Base-by-base conservation (phyloP, 192 early-diverging fungal species). In the Backusella tuberculispora region DNA sequence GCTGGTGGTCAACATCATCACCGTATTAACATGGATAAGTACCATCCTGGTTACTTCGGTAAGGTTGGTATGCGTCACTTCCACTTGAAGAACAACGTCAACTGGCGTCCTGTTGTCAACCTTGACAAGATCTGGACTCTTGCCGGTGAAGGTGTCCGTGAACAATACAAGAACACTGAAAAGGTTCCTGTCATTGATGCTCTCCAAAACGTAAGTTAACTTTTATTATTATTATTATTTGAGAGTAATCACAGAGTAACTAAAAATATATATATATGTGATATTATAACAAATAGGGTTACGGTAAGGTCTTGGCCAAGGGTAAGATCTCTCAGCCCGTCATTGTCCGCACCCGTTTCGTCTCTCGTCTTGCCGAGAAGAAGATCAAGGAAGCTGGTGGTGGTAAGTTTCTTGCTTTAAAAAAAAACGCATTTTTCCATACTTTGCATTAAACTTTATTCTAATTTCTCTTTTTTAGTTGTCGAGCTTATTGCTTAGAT, bases 31-130 rank as follows among this genome's bases (percentile, higher is more conserved):
- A 96, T 99, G 94, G 98, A 99, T 89, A 99, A 96, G 93, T 98
- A 96, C 93, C 98, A 99, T 90, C 98, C 98, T 78, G 98, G 98
- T 85, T 99, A 99, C 95, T 99, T 97, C 81, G 98, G 98, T 88
- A 98, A 99, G 90, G 97, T 99, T 87, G 98, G 98, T 96, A 98
- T 98, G 98, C 94, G 98, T 80, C 90, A 95, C 87, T 98, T 96
- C 95, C 97, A 98, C 92, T 88, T 92, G 92, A 98, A 95, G 88
- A 81, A 88, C 75, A 95, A 98, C 89, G 76, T 91, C 83, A 88
- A 87, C 85, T 91, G 93, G 92, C 85, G 90, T 79, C 93, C 94
- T 71, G 87, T 90, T 80, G 83, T 98, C 88, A 99, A 99, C 89
- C 83, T 97, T 63, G 95, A 99, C 88, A 93, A 92, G 81, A 83